Evolutionary conservation across 2,329 filamentous ascomycete species (phyloP).

Genomic region (Ophiostoma ips): DNA sequence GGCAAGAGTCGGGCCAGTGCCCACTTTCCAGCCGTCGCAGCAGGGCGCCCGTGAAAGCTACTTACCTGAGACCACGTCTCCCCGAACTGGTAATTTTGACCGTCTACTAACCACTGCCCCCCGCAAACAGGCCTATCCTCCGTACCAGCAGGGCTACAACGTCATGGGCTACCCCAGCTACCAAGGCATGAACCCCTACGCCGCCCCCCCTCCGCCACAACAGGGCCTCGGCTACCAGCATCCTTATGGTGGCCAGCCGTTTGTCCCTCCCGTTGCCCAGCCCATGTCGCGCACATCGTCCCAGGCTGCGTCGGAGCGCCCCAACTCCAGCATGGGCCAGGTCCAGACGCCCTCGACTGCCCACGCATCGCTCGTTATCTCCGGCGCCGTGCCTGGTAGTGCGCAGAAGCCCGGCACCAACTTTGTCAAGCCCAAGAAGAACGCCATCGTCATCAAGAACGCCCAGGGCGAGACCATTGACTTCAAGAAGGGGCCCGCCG

Average conservation of each 20-base stretch:
- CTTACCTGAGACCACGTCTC: conserved; percentile 38
- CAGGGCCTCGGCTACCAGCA: conserved; percentile 34
- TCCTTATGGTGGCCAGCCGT: conserved; percentile 23
- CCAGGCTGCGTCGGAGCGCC: conserved; percentile 54
- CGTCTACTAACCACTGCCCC: conserved; percentile 58
- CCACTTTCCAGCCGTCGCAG: neutral
- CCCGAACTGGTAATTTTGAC: conserved; percentile 58
- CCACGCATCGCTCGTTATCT: conserved; percentile 42
- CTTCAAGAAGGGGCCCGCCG: conserved; percentile 41
- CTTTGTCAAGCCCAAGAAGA: conserved; percentile 46
- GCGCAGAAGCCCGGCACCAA: conserved; percentile 17
- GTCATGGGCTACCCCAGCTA: neutral
- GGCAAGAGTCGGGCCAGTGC: neutral
- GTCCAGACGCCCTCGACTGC: conserved; percentile 45
- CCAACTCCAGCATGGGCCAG: conserved; percentile 52
- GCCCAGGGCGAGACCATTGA: conserved; percentile 65
- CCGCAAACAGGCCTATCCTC: conserved; percentile 49
- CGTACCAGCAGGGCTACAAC: conserved; percentile 32
- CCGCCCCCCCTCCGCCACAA: conserved; percentile 23
- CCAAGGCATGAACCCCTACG: neutral
- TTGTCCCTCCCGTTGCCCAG: conserved; percentile 31
- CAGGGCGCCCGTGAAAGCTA: neutral
- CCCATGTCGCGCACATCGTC: conserved; percentile 78
- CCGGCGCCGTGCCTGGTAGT: conserved; percentile 27
- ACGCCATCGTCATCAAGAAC: conserved; percentile 72